phyloP scores from a whole-genome alignment of 306 rosid genomes.

The Cucurbita moschata region DNA sequence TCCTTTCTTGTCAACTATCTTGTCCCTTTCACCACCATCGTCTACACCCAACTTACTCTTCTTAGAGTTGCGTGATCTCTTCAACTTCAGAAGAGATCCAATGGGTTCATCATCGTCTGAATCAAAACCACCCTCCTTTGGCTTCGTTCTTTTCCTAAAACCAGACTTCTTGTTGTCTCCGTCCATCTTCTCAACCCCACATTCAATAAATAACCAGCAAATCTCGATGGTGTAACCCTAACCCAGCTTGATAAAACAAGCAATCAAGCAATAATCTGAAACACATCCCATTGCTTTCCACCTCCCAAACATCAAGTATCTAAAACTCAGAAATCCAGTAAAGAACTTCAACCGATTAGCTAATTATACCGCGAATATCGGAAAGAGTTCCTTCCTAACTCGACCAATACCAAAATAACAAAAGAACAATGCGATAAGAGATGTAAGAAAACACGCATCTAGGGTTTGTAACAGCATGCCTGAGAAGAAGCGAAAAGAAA shows the following conservation, averaged over 20 bases:
- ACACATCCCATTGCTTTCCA: conserved; percentile 23
- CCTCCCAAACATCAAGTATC: conserved; percentile 20
- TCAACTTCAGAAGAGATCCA: conserved; percentile 64
- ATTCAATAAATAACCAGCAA: conserved; percentile 6
- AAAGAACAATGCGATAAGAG: not conserved
- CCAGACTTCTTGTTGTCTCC: conserved; percentile 47
- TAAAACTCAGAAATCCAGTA: conserved; percentile 19
- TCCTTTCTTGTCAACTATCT: conserved; percentile 20
- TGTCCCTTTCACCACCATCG: conserved; percentile 22
- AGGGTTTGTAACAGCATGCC: conserved; percentile 23
- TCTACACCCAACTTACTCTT: conserved; percentile 28
- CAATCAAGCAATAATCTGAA: conserved; percentile 17
- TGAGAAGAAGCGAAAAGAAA: conserved; percentile 5
- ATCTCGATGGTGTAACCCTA: conserved; percentile 20
- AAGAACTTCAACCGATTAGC: not conserved
- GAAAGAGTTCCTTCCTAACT: conserved; percentile 11
- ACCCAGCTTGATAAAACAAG: conserved; percentile 31
- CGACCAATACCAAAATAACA: not conserved
- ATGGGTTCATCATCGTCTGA: conserved; percentile 72
- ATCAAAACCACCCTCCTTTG: conserved; percentile 31
- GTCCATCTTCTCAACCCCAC: conserved; percentile 49
- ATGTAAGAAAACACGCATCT: conserved; percentile 9
- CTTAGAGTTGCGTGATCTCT: conserved; percentile 38
- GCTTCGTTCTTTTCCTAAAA: conserved; percentile 45
- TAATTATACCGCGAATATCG: not conserved